Conservation (phyloP, 2,329 filamentous ascomycete genomes). For the Pseudofabraea citricarpa region DNA sequence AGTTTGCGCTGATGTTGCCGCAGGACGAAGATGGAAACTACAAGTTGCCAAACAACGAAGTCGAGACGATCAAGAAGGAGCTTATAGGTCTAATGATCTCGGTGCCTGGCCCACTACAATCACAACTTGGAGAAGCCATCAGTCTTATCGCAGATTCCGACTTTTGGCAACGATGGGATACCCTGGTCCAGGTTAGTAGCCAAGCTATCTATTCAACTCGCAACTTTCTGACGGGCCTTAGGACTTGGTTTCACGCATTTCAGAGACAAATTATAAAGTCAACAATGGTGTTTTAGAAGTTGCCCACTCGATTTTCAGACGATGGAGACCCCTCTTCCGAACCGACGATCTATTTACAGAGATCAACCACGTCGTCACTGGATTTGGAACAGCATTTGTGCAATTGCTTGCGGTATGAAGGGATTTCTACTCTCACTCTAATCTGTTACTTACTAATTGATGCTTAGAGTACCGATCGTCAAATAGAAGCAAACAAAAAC, state of each 20-base stretch:
- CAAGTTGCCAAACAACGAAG: conserved; percentile 78
- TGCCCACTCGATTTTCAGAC: conserved; percentile 94
- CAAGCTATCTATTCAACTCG: not conserved
- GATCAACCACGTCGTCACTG: conserved; percentile 89
- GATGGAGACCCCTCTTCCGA: conserved; percentile 91
- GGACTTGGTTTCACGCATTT: conserved; percentile 86
- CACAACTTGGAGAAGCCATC: conserved; percentile 92
- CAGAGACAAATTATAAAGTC: conserved; percentile 71
- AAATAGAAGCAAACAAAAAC: conserved; percentile 69
- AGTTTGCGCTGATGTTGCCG: not conserved
- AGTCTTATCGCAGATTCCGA: conserved; percentile 97
- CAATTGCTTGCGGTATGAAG: conserved; percentile 69
- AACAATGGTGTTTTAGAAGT: conserved; percentile 96
- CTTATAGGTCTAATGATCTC: conserved; percentile 96
- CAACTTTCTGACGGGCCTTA: conserved; percentile 29
- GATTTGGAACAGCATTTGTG: conserved; percentile 81
- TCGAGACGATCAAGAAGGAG: conserved; percentile 87
- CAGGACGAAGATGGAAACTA: conserved; percentile 90
- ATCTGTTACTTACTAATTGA: too few relatives aligned
- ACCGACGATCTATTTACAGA: conserved; percentile 91
- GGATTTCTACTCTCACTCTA: too few relatives aligned
- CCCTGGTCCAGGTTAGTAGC: conserved; percentile 69
- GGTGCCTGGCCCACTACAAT: conserved; percentile 80
- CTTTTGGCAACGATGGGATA: conserved; percentile 95
- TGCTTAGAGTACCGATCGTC: conserved; percentile 57